These are phyloP conservation scores for Aspergillus fumigatiaffinis DNA, from an alignment of 2,329 filamentous ascomycete genomes.

Conservation along the genomic window DNA sequence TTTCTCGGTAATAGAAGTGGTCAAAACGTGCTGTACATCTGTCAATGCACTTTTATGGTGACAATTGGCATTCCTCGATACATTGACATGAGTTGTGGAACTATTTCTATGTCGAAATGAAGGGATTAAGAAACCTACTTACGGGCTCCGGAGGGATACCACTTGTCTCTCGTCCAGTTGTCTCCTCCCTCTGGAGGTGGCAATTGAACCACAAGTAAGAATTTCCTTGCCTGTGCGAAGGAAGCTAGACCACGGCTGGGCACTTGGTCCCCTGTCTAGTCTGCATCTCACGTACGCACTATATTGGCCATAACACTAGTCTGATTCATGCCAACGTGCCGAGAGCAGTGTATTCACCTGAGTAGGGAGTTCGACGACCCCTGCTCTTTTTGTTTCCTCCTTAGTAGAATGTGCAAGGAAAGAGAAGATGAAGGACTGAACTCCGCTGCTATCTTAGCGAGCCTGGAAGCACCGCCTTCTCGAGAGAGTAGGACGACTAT, in stretches of 20 bases:
- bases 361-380: background rate
- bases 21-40: background rate
- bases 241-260: too few relatives aligned
- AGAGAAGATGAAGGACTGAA: background rate
- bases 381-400: background rate
- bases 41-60: background rate
- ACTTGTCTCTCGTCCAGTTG: too few relatives aligned
- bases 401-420: background rate
- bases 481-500: background rate
- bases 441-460: background rate
- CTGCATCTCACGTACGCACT: background rate
- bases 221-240: too few relatives aligned
- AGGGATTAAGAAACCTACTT: too few relatives aligned
- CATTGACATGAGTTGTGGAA: too few relatives aligned
- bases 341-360: background rate
- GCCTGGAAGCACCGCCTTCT: background rate
- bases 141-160: too few relatives aligned
- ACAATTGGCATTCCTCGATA: background rate
- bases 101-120: too few relatives aligned
- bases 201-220: too few relatives aligned
- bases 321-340: background rate
- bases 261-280: too few relatives aligned
- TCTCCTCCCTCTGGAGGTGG: background rate
- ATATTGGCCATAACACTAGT: background rate
- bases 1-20: background rate